These are phyloP conservation scores for Lactarius hatsudake DNA, from an alignment of 768 basidiomycete species.

Conservation along the genomic window DNA sequence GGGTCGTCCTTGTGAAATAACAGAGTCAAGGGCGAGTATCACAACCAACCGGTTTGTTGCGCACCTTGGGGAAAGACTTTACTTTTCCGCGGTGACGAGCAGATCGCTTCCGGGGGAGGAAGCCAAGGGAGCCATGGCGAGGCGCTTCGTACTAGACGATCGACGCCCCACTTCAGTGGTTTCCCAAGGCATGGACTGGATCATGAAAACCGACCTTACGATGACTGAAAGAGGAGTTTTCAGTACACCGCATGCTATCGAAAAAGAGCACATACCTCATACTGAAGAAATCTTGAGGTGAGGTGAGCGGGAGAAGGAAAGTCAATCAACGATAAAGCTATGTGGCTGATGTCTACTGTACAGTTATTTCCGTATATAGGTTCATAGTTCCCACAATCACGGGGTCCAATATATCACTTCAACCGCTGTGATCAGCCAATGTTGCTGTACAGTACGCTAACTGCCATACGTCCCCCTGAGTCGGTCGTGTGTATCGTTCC, in stretches of 20 bases:
- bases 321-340: background rate
- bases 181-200: conserved; percentile 24
- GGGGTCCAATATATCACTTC: background rate
- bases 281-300: conserved; percentile 33
- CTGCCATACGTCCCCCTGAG: background rate
- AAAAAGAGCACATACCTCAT: conserved; percentile 38
- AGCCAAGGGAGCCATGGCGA: conserved; percentile 96
- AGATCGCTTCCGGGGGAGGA: conserved; percentile 94
- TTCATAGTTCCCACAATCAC: background rate
- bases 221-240: conserved; percentile 51
- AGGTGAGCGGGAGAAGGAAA: conserved; percentile 11
- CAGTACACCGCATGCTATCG: conserved; percentile 19
- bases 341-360: conserved; percentile 29
- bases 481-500: conserved; percentile 7
- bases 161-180: conserved; percentile 31
- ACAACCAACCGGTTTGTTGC: conserved; percentile 29
- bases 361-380: conserved; percentile 17
- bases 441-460: background rate
- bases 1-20: conserved; percentile 81
- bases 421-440: too few species aligned
- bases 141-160: conserved; percentile 88
- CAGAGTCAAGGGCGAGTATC: background rate
- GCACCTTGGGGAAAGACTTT: conserved; percentile 98
- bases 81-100: conserved; percentile 98
- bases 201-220: conserved; percentile 63